A percentile compares a stretch with the other conserved stretches of the same genome.
These are phyloP conservation scores for Benincasa hispida DNA, from an alignment of 306 rosid species.

Conservation along the genomic window DNA sequence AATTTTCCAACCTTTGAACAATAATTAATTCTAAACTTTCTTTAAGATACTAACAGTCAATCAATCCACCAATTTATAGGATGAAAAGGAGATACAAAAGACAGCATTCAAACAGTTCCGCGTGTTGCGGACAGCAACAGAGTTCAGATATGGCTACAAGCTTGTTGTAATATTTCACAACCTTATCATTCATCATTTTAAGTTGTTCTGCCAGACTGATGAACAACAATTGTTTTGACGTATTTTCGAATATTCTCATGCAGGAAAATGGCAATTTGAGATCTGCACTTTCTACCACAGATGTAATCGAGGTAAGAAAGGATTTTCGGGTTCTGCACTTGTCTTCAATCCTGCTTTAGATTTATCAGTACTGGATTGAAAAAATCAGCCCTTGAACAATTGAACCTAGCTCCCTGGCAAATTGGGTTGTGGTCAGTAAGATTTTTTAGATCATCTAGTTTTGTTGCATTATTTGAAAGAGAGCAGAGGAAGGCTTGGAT, in stretches of 20 bases:
- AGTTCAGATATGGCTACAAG: conserved; percentile 97
- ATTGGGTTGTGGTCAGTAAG: not conserved
- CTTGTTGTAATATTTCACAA: conserved; percentile 47
- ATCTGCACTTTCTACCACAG: conserved; percentile 57
- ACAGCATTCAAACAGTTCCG: conserved; percentile 72
- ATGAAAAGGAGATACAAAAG: conserved; percentile 89
- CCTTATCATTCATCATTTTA: not conserved
- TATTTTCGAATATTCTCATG: conserved; percentile 10
- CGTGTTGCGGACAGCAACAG: conserved; percentile 53
- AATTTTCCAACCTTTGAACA: not conserved
- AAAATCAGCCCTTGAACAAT: not conserved
- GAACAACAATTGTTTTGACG: not conserved
- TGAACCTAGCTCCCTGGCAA: not conserved
- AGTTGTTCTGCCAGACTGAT: not conserved
- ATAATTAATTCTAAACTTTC: not conserved
- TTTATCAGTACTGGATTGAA: not conserved
- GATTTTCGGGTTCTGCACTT: not conserved
- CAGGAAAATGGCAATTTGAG: conserved; percentile 72
- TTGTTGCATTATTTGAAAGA: too few species aligned
- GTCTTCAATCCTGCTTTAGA: not conserved
- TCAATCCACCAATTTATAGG: conserved; percentile 35
- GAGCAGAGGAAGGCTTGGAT: too few species aligned
- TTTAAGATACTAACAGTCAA: conserved; percentile 8
- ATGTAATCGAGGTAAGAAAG: conserved; percentile 64
- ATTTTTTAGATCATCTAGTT: not conserved